Evolutionary conservation across 139 green algal species (phyloP), one percentile per base, ranked within the genome.

Genomic region (Auxenochlorella protothecoides): DNA sequence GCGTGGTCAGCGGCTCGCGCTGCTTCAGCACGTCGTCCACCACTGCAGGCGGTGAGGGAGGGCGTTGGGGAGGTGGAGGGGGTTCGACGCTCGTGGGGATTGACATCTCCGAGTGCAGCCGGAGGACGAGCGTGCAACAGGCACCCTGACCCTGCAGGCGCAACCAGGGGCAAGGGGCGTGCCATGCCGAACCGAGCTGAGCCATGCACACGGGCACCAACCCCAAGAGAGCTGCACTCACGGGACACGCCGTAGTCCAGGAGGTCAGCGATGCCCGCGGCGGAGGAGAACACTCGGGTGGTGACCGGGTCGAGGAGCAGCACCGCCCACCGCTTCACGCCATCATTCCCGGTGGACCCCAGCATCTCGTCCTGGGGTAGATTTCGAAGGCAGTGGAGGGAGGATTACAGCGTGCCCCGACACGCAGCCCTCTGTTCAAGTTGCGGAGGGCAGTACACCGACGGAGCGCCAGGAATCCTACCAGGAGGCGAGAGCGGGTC

Each of bases 231-330:
- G 10, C 72, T 10, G 6, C 2, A 54, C 82, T 72, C 67, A 81
- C 78, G 69, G 68, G 83, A 80, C 10, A 86, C 69, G 63, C 86
- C 84, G 68, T 80, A 85, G 67, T 90, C 85, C 60, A 91, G 66
- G 16, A 93, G 75, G 55, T 93, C 84, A 15, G 80, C 85, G 63
- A 93, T 85, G 6, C 79, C 74, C 68, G 84, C 75, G 9, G 80
- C 76, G 16, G 76, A 80, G 4, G 84, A 89, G 65, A 89, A 81
- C 4, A 92, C 81, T 3, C 76, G 78, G 2, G 89, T 95, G 51
- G 88, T 95, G 11, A 90, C 64, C 3, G 72, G 59, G 65, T 96
- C 91, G 70, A 96, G 73, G 10, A 96, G 74, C 11, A 96, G 85
- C 62, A 94, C 90, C 27, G 83, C 85, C 90, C 90, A 96, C 0